Conservation (phyloP, 257 asterid genomes). For the Ballota nigra region DNA sequence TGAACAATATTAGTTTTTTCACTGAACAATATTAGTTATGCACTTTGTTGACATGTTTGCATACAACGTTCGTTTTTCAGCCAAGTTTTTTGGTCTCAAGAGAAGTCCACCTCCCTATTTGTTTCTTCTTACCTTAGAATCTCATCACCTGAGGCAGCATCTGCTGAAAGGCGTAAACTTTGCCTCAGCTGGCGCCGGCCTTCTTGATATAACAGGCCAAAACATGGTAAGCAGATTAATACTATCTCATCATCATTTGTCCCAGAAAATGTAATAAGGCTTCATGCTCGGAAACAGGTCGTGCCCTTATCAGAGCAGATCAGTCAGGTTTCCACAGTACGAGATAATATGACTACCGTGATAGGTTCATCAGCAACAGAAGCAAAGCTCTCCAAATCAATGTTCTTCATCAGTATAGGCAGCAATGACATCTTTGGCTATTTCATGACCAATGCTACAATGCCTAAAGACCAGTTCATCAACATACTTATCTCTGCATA, state of each 20-base stretch:
- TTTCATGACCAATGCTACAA: constrained; percentile 34
- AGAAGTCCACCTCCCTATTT: constrained; percentile 69
- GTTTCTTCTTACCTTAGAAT: constrained; percentile 36
- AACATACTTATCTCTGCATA: constrained; percentile 40
- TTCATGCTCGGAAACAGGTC: constrained; percentile 38
- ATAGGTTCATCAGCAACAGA: constrained; percentile 40
- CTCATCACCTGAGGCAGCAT: constrained; percentile 37
- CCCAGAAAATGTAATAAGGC: neutral
- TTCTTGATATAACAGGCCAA: constrained; percentile 57
- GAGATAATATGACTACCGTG: constrained; percentile 31
- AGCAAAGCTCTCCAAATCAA: constrained; percentile 37
- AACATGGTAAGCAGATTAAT: constrained; percentile 31
- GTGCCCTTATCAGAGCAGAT: constrained; percentile 63
- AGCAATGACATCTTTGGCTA: constrained; percentile 72
- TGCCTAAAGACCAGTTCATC: constrained; percentile 33
- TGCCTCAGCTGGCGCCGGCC: constrained; percentile 77
- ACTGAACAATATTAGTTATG: too few relatives aligned
- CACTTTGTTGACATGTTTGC: neutral
- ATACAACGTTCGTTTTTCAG: constrained; percentile 31
- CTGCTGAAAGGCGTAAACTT: constrained; percentile 60
- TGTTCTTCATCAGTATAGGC: constrained; percentile 64
- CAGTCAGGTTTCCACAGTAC: constrained; percentile 41
- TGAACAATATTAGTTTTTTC: neutral
- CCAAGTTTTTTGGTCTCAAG: constrained; percentile 57
- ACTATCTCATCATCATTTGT: neutral